Evolutionary conservation across 129 eudicot genomes (phyloP).

Genomic region (Sambucus nigra): DNA sequence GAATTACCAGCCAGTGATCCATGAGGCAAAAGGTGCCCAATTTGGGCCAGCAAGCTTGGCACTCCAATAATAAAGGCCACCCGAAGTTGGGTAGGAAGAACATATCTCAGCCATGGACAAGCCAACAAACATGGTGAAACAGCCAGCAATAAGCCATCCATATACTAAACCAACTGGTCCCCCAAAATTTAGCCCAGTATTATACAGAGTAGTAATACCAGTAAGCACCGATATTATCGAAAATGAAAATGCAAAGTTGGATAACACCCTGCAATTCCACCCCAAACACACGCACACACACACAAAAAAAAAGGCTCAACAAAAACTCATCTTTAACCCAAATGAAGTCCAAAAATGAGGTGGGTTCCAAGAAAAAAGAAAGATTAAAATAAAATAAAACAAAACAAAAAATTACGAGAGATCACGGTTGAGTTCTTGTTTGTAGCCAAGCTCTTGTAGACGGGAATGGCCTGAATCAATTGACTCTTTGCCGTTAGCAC

Average conservation of each 20-base stretch:
- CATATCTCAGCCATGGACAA: slow-evolving; percentile 98
- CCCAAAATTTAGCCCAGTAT: slow-evolving; percentile 72
- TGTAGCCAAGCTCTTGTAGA: slow-evolving; percentile 67
- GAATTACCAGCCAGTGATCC: slow-evolving; percentile 94
- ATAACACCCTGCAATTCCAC: slow-evolving; percentile 64
- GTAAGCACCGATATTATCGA: slow-evolving; percentile 92
- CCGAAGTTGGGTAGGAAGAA: slow-evolving; percentile 95
- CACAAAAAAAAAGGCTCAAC: not conserved
- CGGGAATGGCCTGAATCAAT: slow-evolving; percentile 74
- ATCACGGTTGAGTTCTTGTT: slow-evolving; percentile 99
- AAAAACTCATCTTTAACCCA: not conserved
- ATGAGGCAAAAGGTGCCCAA: slow-evolving; percentile 99
- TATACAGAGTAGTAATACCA: slow-evolving; percentile 77
- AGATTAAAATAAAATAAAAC: too few relatives aligned
- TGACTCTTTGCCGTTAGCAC: slow-evolving; percentile 12
- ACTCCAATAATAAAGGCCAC: slow-evolving; percentile 98
- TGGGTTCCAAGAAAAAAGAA: not conserved
- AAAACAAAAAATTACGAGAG: too few relatives aligned
- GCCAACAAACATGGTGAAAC: slow-evolving; percentile 86
- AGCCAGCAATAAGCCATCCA: slow-evolving; percentile 83
- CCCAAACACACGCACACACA: slow-evolving; percentile 2
- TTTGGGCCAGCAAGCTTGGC: slow-evolving; percentile 91
- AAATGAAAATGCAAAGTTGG: slow-evolving; percentile 94
- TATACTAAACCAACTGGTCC: slow-evolving; percentile 79
- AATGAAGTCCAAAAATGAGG: not conserved